Percentiles rank a stretch among this genome's conserved stretches.
These are phyloP conservation scores for Marasmius oreades DNA, from an alignment of 1,284 basidiomycete species.

Conservation along the genomic window DNA sequence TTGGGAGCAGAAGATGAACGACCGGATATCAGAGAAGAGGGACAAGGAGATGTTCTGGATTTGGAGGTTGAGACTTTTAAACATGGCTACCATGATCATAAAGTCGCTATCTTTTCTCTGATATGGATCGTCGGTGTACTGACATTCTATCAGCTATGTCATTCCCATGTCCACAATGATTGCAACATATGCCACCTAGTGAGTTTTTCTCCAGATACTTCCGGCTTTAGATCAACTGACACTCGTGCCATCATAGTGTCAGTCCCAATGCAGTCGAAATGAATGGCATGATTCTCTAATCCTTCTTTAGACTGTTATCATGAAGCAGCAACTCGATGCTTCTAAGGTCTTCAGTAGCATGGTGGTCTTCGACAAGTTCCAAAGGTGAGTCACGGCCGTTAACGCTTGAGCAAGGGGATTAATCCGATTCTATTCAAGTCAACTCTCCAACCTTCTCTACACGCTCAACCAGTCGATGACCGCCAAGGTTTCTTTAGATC, in stretches of 20 bases:
- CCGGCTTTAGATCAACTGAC: background rate
- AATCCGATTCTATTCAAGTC: background rate
- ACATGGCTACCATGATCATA: slow-evolving; percentile 19
- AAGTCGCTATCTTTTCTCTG: slow-evolving; percentile 6
- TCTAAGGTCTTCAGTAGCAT: slow-evolving; percentile 20
- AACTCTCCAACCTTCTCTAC: background rate
- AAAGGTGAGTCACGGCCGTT: background rate
- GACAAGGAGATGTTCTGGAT: slow-evolving; percentile 52
- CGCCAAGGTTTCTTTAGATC: slow-evolving; percentile 36
- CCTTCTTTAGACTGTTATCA: slow-evolving; percentile 33
- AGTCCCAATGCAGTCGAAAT: slow-evolving; percentile 6
- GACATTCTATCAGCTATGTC: slow-evolving; percentile 30
- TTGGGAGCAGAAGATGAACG: slow-evolving; percentile 59
- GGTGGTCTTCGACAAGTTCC: slow-evolving; percentile 22
- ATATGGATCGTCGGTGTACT: background rate
- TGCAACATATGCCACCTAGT: slow-evolving; percentile 33
- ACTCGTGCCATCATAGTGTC: slow-evolving; percentile 6
- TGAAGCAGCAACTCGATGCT: slow-evolving; percentile 25
- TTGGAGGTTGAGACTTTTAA: slow-evolving; percentile 38
- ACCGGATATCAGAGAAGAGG: slow-evolving; percentile 46
- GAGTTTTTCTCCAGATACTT: background rate
- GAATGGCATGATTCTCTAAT: background rate
- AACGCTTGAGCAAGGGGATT: background rate
- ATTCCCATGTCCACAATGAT: slow-evolving; percentile 55
- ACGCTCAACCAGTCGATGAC: slow-evolving; percentile 21